Evolutionary conservation across 768 basidiomycete genomes (phyloP), one percentile per base, ranked within the genome.

Genomic region (Podaxis carcinomalis): DNA sequence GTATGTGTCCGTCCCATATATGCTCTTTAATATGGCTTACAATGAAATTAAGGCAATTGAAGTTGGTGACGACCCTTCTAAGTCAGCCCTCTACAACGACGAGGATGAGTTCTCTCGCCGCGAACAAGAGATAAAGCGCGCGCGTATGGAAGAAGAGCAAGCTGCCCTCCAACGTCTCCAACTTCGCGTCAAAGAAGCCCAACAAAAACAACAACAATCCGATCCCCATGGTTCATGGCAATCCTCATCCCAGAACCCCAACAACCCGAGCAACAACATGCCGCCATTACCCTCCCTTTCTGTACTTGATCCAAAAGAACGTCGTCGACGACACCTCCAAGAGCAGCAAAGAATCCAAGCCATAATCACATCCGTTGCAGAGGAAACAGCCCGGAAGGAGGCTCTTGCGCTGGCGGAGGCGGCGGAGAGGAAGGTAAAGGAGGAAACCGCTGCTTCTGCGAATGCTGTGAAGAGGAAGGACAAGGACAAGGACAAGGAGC

Each of bases 401-500:
- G 69, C 67, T 1, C 69, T 70, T 1, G 69, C 64, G 0, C 70
- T 70, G 3, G 69, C 71, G 13, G 73, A 73, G 5, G 72, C 67
- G 10, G 69, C 65, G 3, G 72, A 69, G 32, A 72, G 67, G 4
- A 70, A 68, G 25, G 72, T 64, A 5, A 67, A 46, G 36, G 64
- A 59, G 28, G 62, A 64, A 6, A 63, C 58, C 28, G 64, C 62
- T 3, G 67, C 62, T 1, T 64, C 61, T 1, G 70, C 69, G 23
- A 66, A 72, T 51, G 75, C 70, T 6, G 68, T 68, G 37, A 73
- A 71, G 2, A 70, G 71, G 44, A 66, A 68, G 16, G 73, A 69
- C 6, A 70, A 67, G 25, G 75, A 68, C 55, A 70, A 63, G 40
- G 32, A 32, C 16, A 89, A 88, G 78, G 94, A 97, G 75, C 95